These are phyloP conservation scores for Paratrypanosoma confusum DNA, from an alignment of 208 protist species.

Conservation along the genomic window DNA sequence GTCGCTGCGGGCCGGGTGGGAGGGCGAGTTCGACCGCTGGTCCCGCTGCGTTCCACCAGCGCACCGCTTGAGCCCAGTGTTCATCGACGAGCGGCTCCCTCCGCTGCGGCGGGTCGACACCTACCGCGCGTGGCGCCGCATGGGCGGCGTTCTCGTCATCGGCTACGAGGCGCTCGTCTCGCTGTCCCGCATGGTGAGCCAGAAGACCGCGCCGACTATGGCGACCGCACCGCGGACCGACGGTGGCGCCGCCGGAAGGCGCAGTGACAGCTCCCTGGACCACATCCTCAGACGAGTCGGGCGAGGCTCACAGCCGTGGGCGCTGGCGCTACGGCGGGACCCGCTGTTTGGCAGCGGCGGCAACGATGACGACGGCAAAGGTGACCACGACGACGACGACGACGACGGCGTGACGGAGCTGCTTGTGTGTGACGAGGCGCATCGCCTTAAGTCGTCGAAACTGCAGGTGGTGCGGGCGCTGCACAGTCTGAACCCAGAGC, in stretches of 20 bases:
- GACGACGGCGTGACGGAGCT: slow-evolving; percentile 61
- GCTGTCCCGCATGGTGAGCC: too few species aligned
- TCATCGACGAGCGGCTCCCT: slow-evolving; percentile 9
- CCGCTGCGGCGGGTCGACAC: slow-evolving; percentile 13
- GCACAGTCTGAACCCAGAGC: slow-evolving; percentile 51
- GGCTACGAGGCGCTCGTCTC: slow-evolving; percentile 67
- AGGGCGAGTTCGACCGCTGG: slow-evolving; percentile 55
- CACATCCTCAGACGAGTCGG: not conserved
- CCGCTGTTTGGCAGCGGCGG: slow-evolving; percentile 7
- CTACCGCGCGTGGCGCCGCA: slow-evolving; percentile 33
- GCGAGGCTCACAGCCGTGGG: not conserved
- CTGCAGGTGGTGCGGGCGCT: slow-evolving; percentile 63
- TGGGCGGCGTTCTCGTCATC: slow-evolving; percentile 58
- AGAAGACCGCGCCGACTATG: too few species aligned
- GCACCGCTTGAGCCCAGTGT: slow-evolving; percentile 24
- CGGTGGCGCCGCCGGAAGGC: too few species aligned
- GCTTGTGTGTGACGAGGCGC: slow-evolving; percentile 89
- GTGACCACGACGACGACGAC: slow-evolving; percentile 11
- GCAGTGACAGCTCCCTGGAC: too few species aligned
- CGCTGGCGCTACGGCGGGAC: slow-evolving; percentile 1
- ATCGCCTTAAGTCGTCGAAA: slow-evolving; percentile 80
- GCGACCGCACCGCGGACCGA: too few species aligned
- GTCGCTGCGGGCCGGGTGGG: slow-evolving; percentile 53
- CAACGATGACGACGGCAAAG: slow-evolving; percentile 20
- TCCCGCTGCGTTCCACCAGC: slow-evolving; percentile 29